Evolutionary conservation across 1,284 basidiomycete genomes (phyloP).

Genomic region (Ceratobasidium sp.): DNA sequence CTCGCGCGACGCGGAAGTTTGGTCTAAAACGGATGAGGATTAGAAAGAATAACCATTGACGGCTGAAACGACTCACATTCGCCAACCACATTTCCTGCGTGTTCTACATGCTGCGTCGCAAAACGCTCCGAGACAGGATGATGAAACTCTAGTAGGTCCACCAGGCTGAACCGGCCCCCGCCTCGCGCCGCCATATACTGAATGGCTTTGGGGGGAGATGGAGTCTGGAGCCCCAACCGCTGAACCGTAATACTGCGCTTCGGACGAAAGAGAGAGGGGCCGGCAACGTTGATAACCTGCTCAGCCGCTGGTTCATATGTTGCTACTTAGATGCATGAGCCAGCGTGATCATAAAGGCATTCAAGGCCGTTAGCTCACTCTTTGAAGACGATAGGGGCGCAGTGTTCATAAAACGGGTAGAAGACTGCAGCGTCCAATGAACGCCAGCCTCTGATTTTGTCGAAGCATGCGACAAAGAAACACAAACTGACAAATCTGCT

Average conservation of each 20-base stretch:
- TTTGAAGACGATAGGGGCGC: background rate
- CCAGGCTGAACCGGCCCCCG: background rate
- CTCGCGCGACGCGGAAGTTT: too few relatives aligned
- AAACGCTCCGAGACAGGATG: constrained; percentile 1
- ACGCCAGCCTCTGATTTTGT: constrained; percentile 1
- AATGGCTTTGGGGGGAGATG: background rate
- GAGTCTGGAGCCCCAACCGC: background rate
- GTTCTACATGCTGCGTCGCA: background rate
- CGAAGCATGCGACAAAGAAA: background rate
- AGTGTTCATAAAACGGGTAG: background rate
- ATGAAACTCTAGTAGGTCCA: background rate
- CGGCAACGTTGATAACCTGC: background rate
- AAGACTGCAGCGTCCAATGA: background rate
- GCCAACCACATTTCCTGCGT: background rate
- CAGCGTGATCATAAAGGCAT: background rate
- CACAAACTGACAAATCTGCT: background rate
- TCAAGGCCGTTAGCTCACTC: background rate
- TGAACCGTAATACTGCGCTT: background rate
- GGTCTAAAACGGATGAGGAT: background rate
- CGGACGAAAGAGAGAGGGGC: background rate
- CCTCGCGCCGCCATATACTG: background rate
- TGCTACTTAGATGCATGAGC: background rate
- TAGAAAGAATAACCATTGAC: background rate
- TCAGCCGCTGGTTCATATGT: background rate
- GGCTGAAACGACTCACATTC: background rate